These are phyloP conservation scores for Eragrostis nindensis DNA, from an alignment of 176 grass and related monocot species.

Conservation along the genomic window DNA sequence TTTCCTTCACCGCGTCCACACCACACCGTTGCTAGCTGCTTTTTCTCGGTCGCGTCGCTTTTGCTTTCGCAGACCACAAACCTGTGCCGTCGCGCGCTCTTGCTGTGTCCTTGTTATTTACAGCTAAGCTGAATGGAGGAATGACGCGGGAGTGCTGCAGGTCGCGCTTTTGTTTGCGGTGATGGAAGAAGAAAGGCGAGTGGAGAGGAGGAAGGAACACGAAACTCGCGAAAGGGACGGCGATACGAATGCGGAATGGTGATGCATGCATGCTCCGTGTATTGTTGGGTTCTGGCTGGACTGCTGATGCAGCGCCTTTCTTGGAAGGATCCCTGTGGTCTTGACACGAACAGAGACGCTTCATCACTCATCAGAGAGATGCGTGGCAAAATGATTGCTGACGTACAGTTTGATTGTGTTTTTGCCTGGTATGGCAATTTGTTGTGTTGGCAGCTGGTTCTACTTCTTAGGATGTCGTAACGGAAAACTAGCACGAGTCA, in stretches of 20 bases:
- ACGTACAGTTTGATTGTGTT: not conserved
- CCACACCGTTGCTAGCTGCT: not conserved
- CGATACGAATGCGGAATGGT: not conserved
- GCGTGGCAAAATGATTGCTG: not conserved
- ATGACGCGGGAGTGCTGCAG: not conserved
- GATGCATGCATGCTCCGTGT: not conserved
- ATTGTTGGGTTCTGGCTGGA: not conserved
- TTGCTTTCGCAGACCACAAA: constrained; percentile 20
- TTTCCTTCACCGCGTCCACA: not conserved
- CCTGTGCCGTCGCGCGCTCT: not conserved
- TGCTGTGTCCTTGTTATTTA: not conserved
- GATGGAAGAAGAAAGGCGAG: constrained; percentile 4
- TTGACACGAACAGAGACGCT: not conserved
- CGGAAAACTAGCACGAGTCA: not conserved
- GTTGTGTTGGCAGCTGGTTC: not conserved
- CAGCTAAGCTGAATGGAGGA: not conserved
- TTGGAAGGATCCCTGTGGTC: not conserved
- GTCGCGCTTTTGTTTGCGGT: too few species aligned
- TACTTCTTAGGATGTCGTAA: not conserved
- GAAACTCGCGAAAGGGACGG: constrained; percentile 17
- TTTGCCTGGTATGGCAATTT: not conserved
- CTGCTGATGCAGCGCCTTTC: constrained; percentile 1
- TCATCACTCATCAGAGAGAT: too few species aligned
- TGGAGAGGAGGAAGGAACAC: constrained; percentile 12
- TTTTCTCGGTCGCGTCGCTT: not conserved